phyloP scores from a whole-genome alignment of 2,329 filamentous ascomycete genomes.

The Ampelomyces quisqualis region DNA sequence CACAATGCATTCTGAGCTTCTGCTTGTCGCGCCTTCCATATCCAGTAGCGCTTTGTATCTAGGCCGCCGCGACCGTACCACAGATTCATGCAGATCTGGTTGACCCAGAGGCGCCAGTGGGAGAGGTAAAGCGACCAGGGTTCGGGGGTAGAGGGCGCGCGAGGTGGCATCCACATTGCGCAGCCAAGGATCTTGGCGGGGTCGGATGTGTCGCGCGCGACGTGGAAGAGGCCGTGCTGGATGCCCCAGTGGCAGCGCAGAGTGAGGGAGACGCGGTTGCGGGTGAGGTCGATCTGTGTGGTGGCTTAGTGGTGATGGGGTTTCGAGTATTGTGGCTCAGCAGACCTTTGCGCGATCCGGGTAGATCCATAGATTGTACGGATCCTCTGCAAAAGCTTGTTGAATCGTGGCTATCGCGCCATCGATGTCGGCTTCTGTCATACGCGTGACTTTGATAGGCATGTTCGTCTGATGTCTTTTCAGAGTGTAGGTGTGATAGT shows the following conservation, averaged over 20 bases:
- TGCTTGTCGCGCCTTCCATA: conserved; percentile 69
- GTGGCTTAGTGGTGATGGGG: conserved; percentile 5
- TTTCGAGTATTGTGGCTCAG: neutral
- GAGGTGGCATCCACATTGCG: conserved; percentile 70
- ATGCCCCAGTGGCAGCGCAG: conserved; percentile 71
- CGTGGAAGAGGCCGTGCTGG: conserved; percentile 67
- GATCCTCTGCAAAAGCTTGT: conserved; percentile 65
- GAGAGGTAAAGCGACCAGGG: conserved; percentile 65
- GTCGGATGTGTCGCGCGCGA: conserved; percentile 61
- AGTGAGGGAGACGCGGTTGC: conserved; percentile 64
- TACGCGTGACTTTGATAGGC: conserved; percentile 56
- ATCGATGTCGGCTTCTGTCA: conserved; percentile 62
- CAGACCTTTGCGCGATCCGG: conserved; percentile 58
- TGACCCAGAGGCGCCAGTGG: conserved; percentile 65
- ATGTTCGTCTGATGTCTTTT: conserved; percentile 21
- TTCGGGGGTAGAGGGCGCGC: conserved; percentile 48
- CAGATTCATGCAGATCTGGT: conserved; percentile 67
- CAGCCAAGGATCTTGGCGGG: conserved; percentile 63
- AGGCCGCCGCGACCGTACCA: conserved; percentile 69
- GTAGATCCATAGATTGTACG: conserved; percentile 67
- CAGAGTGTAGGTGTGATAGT: neutral
- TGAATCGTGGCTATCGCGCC: conserved; percentile 66
- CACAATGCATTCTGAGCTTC: conserved; percentile 63
- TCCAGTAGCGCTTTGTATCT: conserved; percentile 67
- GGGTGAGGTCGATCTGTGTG: conserved; percentile 56